Percentiles rank a stretch among this genome's conserved stretches.
phyloP scores from a whole-genome alignment of 371 early-diverging fungal species.

The Mucor indicus region DNA sequence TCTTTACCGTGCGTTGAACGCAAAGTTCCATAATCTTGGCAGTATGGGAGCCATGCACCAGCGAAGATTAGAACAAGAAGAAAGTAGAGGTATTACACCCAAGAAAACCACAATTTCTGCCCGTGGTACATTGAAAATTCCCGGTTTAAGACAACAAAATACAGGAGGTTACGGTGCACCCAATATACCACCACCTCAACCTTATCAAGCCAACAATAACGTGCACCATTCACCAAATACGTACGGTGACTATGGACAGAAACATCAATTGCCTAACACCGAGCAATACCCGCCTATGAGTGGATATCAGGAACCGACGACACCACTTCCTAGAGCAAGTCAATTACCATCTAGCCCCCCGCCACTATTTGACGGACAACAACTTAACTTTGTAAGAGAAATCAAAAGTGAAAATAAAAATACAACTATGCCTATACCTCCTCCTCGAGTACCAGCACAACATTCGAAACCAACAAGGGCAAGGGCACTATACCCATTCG shows the following conservation, averaged over 20 bases:
- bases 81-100: neutral
- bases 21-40: conserved; percentile 16
- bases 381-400: neutral
- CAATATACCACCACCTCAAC: neutral
- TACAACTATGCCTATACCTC: conserved; percentile 1
- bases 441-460: conserved; percentile 34
- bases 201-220: neutral
- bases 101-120: conserved; percentile 17
- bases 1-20: conserved; percentile 75
- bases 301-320: too few relatives aligned
- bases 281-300: neutral
- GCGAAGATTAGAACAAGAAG: conserved; percentile 13
- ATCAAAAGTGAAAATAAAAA: neutral
- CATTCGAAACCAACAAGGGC: conserved; percentile 43
- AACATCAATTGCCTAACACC: neutral
- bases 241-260: too few relatives aligned
- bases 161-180: conserved; percentile 7
- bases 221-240: neutral
- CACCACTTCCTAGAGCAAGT: neutral
- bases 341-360: neutral
- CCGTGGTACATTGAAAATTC: conserved; percentile 22
- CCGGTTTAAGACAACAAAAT: conserved; percentile 8
- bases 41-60: conserved; percentile 12
- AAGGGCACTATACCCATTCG: conserved; percentile 72
- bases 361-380: conserved; percentile 4